Percentiles rank a stretch among this genome's conserved stretches.
phyloP scores from a whole-genome alignment of 768 basidiomycete species.

The Lactarius hatsudake region DNA sequence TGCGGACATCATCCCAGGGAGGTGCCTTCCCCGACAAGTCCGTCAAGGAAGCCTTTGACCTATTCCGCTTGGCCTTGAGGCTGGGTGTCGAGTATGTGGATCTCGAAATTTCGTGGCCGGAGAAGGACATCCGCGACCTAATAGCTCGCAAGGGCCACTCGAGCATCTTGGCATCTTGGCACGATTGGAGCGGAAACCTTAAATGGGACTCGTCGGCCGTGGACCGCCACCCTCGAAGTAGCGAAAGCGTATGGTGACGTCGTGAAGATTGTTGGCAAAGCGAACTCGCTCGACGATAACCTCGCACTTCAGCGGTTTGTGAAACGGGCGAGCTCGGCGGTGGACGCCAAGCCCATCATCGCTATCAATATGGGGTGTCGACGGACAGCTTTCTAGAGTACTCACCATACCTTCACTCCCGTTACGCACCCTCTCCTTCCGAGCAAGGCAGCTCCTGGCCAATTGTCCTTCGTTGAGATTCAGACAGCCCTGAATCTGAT shows the following conservation, averaged over 20 bases:
- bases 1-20: constrained; percentile 84
- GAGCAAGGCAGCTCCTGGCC: constrained; percentile 86
- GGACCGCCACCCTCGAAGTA: constrained; percentile 61
- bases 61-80: constrained; percentile 75
- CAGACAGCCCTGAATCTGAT: constrained; percentile 77
- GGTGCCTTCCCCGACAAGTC: constrained; percentile 86
- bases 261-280: constrained; percentile 89
- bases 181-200: constrained; percentile 87
- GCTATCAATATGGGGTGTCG: constrained; percentile 91
- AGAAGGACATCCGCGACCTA: constrained; percentile 58
- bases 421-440: constrained; percentile 90
- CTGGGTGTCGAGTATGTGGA: constrained; percentile 92
- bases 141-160: constrained; percentile 63
- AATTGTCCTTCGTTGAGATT: constrained; percentile 85
- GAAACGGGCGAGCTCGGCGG: constrained; percentile 40
- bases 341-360: constrained; percentile 74
- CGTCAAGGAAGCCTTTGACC: constrained; percentile 64
- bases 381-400: constrained; percentile 88
- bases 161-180: constrained; percentile 89
- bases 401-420: constrained; percentile 81
- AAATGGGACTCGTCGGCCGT: constrained; percentile 72
- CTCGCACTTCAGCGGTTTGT: constrained; percentile 74
- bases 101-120: constrained; percentile 77
- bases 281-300: constrained; percentile 72
- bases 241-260: constrained; percentile 78